These are phyloP conservation scores for Fusarium anguioides DNA, from an alignment of 2,329 filamentous ascomycete species.

Conservation along the genomic window DNA sequence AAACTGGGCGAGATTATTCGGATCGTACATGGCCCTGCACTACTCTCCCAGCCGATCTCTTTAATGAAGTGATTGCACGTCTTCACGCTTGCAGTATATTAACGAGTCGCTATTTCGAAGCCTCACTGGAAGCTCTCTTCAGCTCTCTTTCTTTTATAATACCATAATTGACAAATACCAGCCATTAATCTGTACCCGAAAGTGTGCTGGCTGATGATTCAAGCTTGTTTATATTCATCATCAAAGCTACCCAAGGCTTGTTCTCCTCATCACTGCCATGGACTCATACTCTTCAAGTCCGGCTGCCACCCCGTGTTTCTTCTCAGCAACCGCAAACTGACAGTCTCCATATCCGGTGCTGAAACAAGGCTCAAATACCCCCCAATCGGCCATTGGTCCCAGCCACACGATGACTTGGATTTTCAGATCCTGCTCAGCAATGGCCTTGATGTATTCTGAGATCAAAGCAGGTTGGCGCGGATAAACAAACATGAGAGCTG, in stretches of 20 bases:
- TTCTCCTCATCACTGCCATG: constrained; percentile 31
- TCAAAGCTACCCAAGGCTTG: neutral
- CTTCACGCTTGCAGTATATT: too few relatives aligned
- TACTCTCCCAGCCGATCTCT: neutral
- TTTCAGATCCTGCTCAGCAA: constrained; percentile 2
- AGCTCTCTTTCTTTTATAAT: neutral
- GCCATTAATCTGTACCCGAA: neutral
- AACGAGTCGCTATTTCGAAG: neutral
- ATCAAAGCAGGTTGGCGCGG: constrained; percentile 49
- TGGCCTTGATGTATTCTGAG: constrained; percentile 39
- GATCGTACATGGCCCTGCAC: neutral
- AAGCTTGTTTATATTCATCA: neutral
- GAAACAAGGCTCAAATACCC: constrained; percentile 40
- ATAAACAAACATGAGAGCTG: constrained; percentile 49
- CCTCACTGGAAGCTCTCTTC: too few relatives aligned
- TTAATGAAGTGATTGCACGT: neutral
- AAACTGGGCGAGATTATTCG: neutral
- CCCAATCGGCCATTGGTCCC: constrained; percentile 44
- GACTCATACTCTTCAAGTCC: constrained; percentile 40
- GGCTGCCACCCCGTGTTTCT: constrained; percentile 21
- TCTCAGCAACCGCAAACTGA: constrained; percentile 19
- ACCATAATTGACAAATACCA: neutral
- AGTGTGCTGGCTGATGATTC: neutral
- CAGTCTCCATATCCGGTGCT: neutral
- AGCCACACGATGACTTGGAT: constrained; percentile 40